phyloP scores from a whole-genome alignment of 179 eudicot species.

The Silene coronaria region DNA sequence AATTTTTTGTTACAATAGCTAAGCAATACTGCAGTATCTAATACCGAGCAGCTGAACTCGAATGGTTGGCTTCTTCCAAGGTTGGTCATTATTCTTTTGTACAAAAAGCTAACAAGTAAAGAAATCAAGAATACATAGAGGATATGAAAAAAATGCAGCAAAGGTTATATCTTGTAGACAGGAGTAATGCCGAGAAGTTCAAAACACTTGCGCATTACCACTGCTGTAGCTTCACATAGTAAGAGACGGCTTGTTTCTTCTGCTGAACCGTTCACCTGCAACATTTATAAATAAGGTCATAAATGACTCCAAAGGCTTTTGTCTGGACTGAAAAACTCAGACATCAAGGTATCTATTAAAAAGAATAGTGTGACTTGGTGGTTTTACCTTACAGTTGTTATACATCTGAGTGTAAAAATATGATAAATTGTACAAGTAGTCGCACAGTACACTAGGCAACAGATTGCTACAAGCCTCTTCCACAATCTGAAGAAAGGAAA shows the following conservation, averaged over 20 bases:
- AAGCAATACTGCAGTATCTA: too few species aligned
- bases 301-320: background rate
- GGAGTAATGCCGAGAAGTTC: constrained; percentile 59
- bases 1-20: too few species aligned
- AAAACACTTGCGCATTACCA: constrained; percentile 62
- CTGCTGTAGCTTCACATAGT: constrained; percentile 63
- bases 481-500: constrained; percentile 42
- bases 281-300: background rate
- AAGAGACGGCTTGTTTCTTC: constrained; percentile 59
- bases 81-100: too few species aligned
- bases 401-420: constrained; percentile 43
- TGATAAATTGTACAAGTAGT: constrained; percentile 62
- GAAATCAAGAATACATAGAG: too few species aligned
- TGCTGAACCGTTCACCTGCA: constrained; percentile 49
- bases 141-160: too few species aligned
- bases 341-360: background rate
- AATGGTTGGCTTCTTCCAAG: too few species aligned
- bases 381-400: constrained; percentile 50
- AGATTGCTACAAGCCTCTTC: constrained; percentile 68
- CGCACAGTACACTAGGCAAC: constrained; percentile 59
- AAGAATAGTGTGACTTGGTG: background rate
- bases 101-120: too few species aligned
- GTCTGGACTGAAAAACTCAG: background rate
- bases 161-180: constrained; percentile 18
- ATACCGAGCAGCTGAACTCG: too few species aligned